Base-by-base conservation (phyloP, 345 rosid genomes). In the Odontarrhena argentea region DNA sequence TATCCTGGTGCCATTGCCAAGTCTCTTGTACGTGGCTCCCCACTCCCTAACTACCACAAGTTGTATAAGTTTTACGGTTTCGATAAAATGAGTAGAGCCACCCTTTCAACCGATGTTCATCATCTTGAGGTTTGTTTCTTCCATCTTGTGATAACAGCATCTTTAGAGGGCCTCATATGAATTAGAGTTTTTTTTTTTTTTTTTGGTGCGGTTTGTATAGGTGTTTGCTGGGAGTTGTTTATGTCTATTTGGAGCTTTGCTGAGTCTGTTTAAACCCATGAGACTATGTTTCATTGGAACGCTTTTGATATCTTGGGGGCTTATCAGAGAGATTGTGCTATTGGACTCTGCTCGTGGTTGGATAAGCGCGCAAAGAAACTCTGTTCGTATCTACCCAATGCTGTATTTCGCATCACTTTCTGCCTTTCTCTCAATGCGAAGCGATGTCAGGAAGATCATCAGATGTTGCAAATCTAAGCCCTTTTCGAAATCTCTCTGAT, bases 201-300 rank as follows among this genome's bases (percentile, higher is more conserved):
- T 18, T 18, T 18, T 18, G 22, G 22, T 18, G 22, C 8, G 14
- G 4, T 54, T 54, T 54, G 37, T 54, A 37, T n/a, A 92, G 97
- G 79, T 90, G 69, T 79, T 90, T 53, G 91, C 89, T 18, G 97
- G 98, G 25, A 74, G 94, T 77, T 86, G 83, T 74, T 70, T 93
- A 53, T 76, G 79, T 61, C 85, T 90, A n/a, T 84, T 79, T 8
- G 98, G 94, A 73, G 89, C 97, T 49, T 40, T 83, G 11, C 42
- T 86, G 3, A 78, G 87, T 67, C 57, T 82, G 8, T 1, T 82
- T 54, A 81, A 76, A 51, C 80, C 76, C 7, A 86, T 76, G 1
- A 81, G 94, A 53, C 67, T 88, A 62, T 83, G 87, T 79, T 82
- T 88, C 8, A 75, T 83, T 42, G 96, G 94, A 44, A 76, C 79